Evolutionary conservation across 495 filamentous ascomycete species (phyloP), one percentile per base, ranked within the genome.

Genomic region (Talaromyces borbonicus): DNA sequence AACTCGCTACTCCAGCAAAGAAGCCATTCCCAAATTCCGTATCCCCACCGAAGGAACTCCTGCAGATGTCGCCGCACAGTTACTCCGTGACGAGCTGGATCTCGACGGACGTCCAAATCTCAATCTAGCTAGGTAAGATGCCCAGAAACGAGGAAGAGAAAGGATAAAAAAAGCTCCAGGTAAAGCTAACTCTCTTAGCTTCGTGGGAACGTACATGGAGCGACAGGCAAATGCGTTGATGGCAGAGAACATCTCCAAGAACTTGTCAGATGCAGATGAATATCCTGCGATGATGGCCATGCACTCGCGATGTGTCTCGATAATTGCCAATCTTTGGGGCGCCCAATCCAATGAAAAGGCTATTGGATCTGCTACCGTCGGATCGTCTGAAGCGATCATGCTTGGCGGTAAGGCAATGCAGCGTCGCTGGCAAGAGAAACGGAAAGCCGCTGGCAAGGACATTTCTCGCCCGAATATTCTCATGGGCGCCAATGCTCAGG

Each of bases 351-450:
- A 70, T 20, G 80, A 87, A 59, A 78, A 70, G 39, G 83, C 84
- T 22, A 72, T 86, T 49, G 84, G 84, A 3, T 74, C 79, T 1
- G 83, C 84, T 1, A 87, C 84, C 0, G 85, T 81, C 0, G 84
- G 84, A 0, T 84, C 78, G 2, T 80, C 74, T 5, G 84, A 87
- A 54, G 84, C 83, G 1, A 82, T 87, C 46, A 81, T 84, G 52
- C 73, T 87, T 6, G 84, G 82, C 12, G 84, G 84, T 3, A 60
- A 87, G 38, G 83, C 84, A 6, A 85, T 88, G 83, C 87, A 87
- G 68, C 70, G 83, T 4, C 69, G 80, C 5, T 87, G 84, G 84
- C 83, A 86, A 57, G 79, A 86, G 52, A 72, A 71, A 47, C 67
- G 81, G 19, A 60, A 66, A 35, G 67, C 64, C 1, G 71, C 73